Conservation (phyloP, 1,284 basidiomycete genomes). For the Heterobasidion occidentale region DNA sequence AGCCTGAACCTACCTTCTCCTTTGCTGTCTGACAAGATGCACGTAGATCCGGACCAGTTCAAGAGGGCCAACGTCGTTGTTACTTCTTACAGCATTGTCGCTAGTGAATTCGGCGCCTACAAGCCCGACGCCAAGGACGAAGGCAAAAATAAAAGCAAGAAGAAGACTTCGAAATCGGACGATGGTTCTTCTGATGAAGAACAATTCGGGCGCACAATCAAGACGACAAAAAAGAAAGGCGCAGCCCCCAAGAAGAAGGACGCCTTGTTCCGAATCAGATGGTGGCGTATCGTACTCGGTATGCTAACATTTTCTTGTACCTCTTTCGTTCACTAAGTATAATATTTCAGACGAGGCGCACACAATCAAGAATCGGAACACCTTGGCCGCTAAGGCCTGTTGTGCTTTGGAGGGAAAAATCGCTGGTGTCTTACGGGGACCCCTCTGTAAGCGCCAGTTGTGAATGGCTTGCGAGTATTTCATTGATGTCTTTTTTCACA, state of each 20-base stretch:
- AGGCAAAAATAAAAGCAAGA: constrained; percentile 23
- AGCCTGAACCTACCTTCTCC: constrained; percentile 8
- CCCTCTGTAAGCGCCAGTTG: constrained; percentile 56
- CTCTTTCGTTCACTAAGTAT: neutral
- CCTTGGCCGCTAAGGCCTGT: constrained; percentile 79
- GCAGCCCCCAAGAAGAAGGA: constrained; percentile 35
- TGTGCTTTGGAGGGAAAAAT: constrained; percentile 68
- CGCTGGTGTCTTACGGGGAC: constrained; percentile 91
- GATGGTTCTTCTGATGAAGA: constrained; percentile 31
- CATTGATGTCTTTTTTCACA: neutral
- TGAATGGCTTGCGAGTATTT: too few species aligned
- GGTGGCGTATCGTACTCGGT: constrained; percentile 87
- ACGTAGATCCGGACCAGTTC: constrained; percentile 53
- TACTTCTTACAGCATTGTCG: constrained; percentile 78
- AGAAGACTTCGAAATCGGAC: constrained; percentile 27
- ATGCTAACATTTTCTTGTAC: constrained; percentile 9
- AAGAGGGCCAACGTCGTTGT: constrained; percentile 69
- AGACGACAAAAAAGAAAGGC: constrained; percentile 29
- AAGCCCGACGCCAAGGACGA: constrained; percentile 42
- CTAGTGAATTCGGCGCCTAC: constrained; percentile 62
- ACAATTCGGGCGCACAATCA: constrained; percentile 29
- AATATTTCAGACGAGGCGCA: constrained; percentile 83
- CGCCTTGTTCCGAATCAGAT: constrained; percentile 75
- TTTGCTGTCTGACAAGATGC: neutral
- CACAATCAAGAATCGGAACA: constrained; percentile 91